These are phyloP conservation scores for Dendrocalamus latiflorus DNA, from an alignment of 202 grass and related monocot genomes.

Conservation along the genomic window DNA sequence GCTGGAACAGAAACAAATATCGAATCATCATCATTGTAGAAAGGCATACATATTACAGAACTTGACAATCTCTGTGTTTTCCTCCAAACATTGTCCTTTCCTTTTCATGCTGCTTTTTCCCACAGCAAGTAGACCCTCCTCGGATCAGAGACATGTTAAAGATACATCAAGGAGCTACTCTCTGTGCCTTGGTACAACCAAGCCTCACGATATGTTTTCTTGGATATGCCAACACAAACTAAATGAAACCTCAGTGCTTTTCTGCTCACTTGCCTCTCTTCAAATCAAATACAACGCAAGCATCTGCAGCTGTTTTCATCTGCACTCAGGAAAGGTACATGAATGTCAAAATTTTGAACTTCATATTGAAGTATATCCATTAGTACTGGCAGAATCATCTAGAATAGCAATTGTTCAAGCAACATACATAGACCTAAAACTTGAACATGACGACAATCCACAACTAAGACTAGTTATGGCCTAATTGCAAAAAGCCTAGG, in stretches of 20 bases:
- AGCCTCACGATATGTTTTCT: background rate
- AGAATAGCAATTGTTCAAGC: background rate
- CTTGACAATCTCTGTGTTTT: background rate
- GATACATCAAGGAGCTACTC: conserved; percentile 5
- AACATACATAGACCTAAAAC: background rate
- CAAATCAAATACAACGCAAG: conserved; percentile 62
- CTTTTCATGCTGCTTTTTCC: conserved; percentile 4
- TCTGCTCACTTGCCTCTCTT: conserved; percentile 60
- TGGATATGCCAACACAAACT: conserved; percentile 3
- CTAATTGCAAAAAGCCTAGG: background rate
- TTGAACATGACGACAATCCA: background rate
- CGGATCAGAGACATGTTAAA: background rate
- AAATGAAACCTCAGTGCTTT: background rate
- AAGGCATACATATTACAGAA: conserved; percentile 20
- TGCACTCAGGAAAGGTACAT: conserved; percentile 28
- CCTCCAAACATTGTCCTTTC: background rate
- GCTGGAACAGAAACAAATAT: background rate
- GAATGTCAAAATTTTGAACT: background rate
- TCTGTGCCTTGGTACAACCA: conserved; percentile 25
- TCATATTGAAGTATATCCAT: background rate
- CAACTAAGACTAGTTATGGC: background rate
- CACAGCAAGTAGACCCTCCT: background rate
- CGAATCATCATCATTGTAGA: background rate
- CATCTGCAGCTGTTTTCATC: conserved; percentile 87
- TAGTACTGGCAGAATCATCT: conserved; percentile 2